phyloP scores from a whole-genome alignment of 164 flowering plant genomes.

The Dillenia suffruticosa region DNA sequence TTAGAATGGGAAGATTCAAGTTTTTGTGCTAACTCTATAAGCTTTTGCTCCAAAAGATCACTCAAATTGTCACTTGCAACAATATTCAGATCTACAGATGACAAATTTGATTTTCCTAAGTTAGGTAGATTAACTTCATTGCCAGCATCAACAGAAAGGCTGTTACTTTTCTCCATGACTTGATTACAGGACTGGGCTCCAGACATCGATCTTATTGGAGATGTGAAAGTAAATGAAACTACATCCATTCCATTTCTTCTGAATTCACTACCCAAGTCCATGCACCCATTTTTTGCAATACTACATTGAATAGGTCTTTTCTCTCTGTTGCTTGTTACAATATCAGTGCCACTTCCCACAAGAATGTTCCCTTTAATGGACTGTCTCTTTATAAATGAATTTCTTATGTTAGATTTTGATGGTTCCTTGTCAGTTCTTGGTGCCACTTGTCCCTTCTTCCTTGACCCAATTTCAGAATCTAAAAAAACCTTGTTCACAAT shows the following conservation, averaged over 20 bases:
- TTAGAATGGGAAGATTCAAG: constrained; percentile 25
- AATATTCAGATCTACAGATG: constrained; percentile 23
- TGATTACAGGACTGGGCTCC: constrained; percentile 16
- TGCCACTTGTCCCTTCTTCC: constrained; percentile 15
- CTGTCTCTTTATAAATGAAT: constrained; percentile 22
- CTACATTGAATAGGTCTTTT: constrained; percentile 27
- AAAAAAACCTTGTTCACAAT: constrained; percentile 26
- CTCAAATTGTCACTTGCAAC: constrained; percentile 43
- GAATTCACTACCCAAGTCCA: constrained; percentile 18
- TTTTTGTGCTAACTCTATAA: constrained; percentile 39
- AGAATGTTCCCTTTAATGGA: constrained; percentile 13
- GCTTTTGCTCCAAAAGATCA: constrained; percentile 61
- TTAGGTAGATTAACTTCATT: constrained; percentile 7
- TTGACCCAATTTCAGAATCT: constrained; percentile 20
- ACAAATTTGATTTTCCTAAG: constrained; percentile 5
- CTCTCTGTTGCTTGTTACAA: constrained; percentile 7
- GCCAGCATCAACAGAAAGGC: constrained; percentile 10
- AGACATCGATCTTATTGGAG: constrained; percentile 38
- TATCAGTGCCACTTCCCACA: constrained; percentile 8
- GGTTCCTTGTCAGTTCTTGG: constrained; percentile 20
- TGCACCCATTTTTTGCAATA: constrained; percentile 21
- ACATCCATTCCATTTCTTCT: constrained; percentile 43
- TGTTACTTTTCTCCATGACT: constrained; percentile 2
- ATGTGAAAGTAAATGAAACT: constrained; percentile 61
- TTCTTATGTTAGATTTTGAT: constrained; percentile 24